phyloP scores from a whole-genome alignment of 306 rosid species.

The Gastrolobium villosum region DNA sequence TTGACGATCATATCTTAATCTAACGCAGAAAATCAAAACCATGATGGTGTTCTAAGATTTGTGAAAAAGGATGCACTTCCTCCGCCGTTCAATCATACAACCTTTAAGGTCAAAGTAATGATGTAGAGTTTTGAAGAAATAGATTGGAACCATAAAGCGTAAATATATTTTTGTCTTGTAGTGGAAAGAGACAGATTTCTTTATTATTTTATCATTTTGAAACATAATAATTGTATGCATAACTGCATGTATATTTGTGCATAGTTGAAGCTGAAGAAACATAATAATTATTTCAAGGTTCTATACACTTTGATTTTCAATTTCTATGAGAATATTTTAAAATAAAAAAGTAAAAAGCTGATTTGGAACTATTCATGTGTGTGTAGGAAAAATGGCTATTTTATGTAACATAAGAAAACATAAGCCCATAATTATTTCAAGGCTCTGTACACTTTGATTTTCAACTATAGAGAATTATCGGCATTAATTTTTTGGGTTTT shows the following conservation, averaged over 20 bases:
- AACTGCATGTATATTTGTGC: conserved; percentile 14
- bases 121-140: conserved; percentile 33
- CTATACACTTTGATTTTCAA: not conserved
- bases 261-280: not conserved
- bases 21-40: conserved; percentile 43
- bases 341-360: too few species aligned
- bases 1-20: conserved; percentile 39
- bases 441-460: not conserved
- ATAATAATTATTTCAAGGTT: not conserved
- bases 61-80: conserved; percentile 54
- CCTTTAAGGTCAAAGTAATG: conserved; percentile 67
- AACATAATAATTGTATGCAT: too few species aligned
- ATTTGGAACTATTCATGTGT: too few species aligned
- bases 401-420: too few species aligned
- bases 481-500: too few species aligned
- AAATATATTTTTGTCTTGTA: conserved; percentile 49
- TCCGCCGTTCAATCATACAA: conserved; percentile 68
- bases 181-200: conserved; percentile 40
- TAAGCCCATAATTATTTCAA: not conserved
- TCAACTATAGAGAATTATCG: too few species aligned
- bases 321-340: too few species aligned
- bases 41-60: conserved; percentile 51
- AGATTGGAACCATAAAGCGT: conserved; percentile 43
- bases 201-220: conserved; percentile 6
- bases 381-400: too few species aligned